Percentiles rank a stretch among this genome's conserved stretches.
These are phyloP conservation scores for Kregervanrija fluxuum DNA, from an alignment of 805 yeast genomes.

Conservation along the genomic window DNA sequence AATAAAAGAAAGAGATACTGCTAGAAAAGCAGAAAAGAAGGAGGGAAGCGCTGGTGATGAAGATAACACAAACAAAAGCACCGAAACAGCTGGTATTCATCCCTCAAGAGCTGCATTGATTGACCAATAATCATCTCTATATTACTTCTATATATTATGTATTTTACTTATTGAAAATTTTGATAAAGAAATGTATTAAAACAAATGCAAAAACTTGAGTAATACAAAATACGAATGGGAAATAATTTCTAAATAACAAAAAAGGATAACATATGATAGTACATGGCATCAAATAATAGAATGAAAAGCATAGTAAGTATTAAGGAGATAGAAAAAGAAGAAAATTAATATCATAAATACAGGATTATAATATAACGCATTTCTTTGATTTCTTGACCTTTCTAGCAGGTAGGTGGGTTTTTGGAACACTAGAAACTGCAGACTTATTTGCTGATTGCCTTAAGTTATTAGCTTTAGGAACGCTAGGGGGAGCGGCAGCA, in stretches of 20 bases:
- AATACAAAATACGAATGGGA: too few relatives aligned
- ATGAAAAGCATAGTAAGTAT: background rate
- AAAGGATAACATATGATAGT: too few relatives aligned
- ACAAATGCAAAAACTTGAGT: too few relatives aligned
- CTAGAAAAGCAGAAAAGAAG: slow-evolving; percentile 24
- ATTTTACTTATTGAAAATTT: background rate
- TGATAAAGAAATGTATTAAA: too few relatives aligned
- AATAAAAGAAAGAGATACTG: slow-evolving; percentile 33
- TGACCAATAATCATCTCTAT: background rate
- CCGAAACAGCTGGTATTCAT: slow-evolving; percentile 38
- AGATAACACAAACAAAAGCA: slow-evolving; percentile 1
- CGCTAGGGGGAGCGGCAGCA: slow-evolving; percentile 11
- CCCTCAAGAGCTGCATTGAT: slow-evolving; percentile 60
- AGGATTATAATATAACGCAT: slow-evolving; percentile 36
- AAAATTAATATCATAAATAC: background rate
- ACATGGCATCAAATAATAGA: too few relatives aligned
- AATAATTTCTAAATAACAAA: too few relatives aligned
- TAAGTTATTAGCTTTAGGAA: slow-evolving; percentile 1
- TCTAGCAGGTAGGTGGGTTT: slow-evolving; percentile 6
- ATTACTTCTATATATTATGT: background rate
- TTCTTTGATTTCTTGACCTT: slow-evolving; percentile 38
- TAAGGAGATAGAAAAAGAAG: too few relatives aligned
- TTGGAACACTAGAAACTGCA: slow-evolving; percentile 4
- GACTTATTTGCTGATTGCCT: background rate
- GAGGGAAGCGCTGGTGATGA: slow-evolving; percentile 1